Base-by-base conservation (phyloP, 164 flowering plant species). In the Magnolia sinica region DNA sequence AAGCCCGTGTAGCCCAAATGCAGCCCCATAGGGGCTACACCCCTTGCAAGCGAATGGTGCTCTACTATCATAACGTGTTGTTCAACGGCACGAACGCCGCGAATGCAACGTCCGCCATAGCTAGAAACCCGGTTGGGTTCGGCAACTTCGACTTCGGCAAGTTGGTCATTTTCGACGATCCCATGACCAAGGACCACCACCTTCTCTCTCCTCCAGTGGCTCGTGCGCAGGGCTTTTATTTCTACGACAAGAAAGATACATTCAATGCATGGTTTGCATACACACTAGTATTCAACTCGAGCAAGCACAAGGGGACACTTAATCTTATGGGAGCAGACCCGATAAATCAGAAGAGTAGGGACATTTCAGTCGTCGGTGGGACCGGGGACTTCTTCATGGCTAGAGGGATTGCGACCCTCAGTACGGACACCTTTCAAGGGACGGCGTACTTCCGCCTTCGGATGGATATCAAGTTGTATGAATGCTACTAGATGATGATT, bases 21-120 rank as follows among this genome's bases (percentile, higher is more conserved):
- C 81, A 24, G 45, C 79, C 64, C 31, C 77, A 52, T n/a, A 82
- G 61, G 16, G 63, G 1, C 81, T 64, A 22, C 59, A 82, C 8
- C 97, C 45, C 45, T 37, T 37, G 45, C 45, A 37, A 37, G 7
- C 45, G 45, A 5, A 37, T 37, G 7, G 45, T 37, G 6, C 45
- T 37, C 45, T 37, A 37, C 45, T 37, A 37, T 5, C 45, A 37
- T 37, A 5, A 37, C 7, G 45, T 37, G 45, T 5, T 37, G 45
- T 37, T 37, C 45, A 37, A 37, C 45, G 45, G 45, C 45, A 37
- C 45, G 45, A 37, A 59, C 64, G n/a, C 14, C 19, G 8, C 64
- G 9, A 59, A 59, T 59, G 64, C 64, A 13, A 59, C 64, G 4
- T 59, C 64, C 0, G n/a, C n/a, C 4, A 19, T 59, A 59, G 64